Evolutionary conservation across 2,329 filamentous ascomycete species (phyloP).

Genomic region (Botryosphaeria dothidea): DNA sequence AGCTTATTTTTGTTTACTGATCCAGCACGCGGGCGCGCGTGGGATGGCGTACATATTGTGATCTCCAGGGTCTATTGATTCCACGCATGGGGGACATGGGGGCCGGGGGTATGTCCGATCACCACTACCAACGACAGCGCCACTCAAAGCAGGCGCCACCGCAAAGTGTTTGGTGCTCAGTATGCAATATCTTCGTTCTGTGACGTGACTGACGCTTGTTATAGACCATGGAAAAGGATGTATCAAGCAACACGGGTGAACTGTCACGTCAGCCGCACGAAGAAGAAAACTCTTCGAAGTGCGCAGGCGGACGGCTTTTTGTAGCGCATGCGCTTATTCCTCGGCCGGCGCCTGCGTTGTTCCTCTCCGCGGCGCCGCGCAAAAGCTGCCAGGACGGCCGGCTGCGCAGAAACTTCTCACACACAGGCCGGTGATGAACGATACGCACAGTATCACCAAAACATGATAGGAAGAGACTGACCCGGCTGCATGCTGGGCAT

Average conservation of each 20-base stretch:
- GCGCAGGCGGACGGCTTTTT: neutral
- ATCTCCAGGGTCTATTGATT: conserved; percentile 16
- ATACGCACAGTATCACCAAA: conserved; percentile 24
- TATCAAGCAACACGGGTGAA: conserved; percentile 81
- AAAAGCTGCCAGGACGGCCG: conserved; percentile 11
- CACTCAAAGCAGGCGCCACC: conserved; percentile 33
- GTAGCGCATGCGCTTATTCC: neutral
- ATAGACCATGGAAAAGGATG: conserved; percentile 29
- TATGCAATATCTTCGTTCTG: conserved; percentile 75
- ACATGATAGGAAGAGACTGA: conserved; percentile 46
- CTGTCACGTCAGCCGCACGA: conserved; percentile 78
- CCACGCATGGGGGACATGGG: conserved; percentile 14
- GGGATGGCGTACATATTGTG: conserved; percentile 11
- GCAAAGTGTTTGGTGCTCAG: conserved; percentile 45
- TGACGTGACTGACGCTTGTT: conserved; percentile 76
- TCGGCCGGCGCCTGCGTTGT: neutral
- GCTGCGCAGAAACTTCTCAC: conserved; percentile 21
- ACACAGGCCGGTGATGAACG: conserved; percentile 41
- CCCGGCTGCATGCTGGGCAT: conserved; percentile 31
- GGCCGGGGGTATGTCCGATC: conserved; percentile 54
- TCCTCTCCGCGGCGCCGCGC: neutral
- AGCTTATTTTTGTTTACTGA: neutral
- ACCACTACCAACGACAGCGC: conserved; percentile 40
- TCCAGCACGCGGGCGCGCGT: neutral
- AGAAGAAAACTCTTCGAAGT: conserved; percentile 54